Base-by-base conservation (phyloP, 306 rosid species). In the Herpetospermum pedunculosum region DNA sequence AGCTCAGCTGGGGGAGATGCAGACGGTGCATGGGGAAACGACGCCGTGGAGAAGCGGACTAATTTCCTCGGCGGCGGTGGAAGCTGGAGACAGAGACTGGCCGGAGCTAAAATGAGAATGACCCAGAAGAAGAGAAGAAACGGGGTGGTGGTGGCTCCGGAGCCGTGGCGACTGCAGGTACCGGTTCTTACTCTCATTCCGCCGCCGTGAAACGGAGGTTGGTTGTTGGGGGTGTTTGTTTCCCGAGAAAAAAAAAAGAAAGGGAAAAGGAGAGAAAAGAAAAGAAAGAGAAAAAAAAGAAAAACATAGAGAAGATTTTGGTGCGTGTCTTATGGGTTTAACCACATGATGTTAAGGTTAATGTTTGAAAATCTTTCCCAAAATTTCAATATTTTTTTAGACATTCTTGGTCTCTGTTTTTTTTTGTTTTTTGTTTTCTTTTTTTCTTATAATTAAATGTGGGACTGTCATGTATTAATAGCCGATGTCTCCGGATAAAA, bases 331-430 rank as follows among this genome's bases (percentile, higher is more conserved):
- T 83, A 81, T 76, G 96, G 96, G 87, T 78, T 80, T 77, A 75
- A 83, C 80, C 98, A 87, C 98, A 90, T 84, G 96, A 84, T 82
- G 83, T 83, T 62, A 82, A 92, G 87, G 8, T 90, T 94, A 87
- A 83, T 89, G 86, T 81, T 85, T 67, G 63, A 37, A 52, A 84
- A 76, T 63, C 80, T 80, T 92, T 69, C 2, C 5, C 12, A 28
- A 47, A 68, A 43, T 83, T 78, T 74, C 83, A 34, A 85, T 79
- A 87, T 30, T 80, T 49, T 50, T 43, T 19, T 30, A 52, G 54
- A 40, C 69, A 43, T 55, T 43, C 75, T 78, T 71, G 80, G 77
- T 69, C 71, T 83, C 64, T 73, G 64, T 46, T 40, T 81, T 43
- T 50, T 63, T 18, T 43, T 73, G 64, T 46, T 40, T 81, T 43